Conservation (phyloP, 139 green algal genomes). For the Micromonas commoda region DNA sequence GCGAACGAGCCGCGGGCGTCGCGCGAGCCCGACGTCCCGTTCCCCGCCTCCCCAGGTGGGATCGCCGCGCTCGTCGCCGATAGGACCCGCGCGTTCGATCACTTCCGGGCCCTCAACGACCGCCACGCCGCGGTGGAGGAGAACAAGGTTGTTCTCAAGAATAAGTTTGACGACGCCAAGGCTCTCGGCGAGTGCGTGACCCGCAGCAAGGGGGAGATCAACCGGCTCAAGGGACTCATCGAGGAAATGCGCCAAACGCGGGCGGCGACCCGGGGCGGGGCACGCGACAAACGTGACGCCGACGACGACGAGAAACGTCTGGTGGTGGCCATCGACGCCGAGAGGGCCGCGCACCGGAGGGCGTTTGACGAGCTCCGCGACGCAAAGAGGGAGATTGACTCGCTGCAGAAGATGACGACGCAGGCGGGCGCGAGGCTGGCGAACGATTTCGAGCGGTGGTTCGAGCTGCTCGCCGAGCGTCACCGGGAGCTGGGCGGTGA, state of each 20-base stretch:
- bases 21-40: not conserved
- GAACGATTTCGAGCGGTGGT: conserved; percentile 75
- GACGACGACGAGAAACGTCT: not conserved
- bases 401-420: conserved; percentile 72
- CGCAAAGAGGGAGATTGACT: conserved; percentile 80
- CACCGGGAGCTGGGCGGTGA: too few species aligned
- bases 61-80: conserved; percentile 28
- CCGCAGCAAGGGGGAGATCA: conserved; percentile 13
- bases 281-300: too few species aligned
- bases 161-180: conserved; percentile 74
- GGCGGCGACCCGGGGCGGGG: not conserved
- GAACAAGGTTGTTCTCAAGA: conserved; percentile 71
- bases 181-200: conserved; percentile 43
- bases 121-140: conserved; percentile 74
- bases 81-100: conserved; percentile 37
- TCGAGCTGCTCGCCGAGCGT: too few species aligned
- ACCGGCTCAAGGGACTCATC: conserved; percentile 36
- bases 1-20: not conserved
- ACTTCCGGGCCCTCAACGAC: conserved; percentile 69
- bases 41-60: not conserved
- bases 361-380: conserved; percentile 60
- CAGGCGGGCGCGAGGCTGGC: conserved; percentile 57
- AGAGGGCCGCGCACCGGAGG: conserved; percentile 55
- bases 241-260: not conserved
- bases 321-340: conserved; percentile 3